A percentile compares a stretch with the other conserved stretches of the same genome.
phyloP scores from a whole-genome alignment of 352 stramenopile species.

The Phytophthora cactorum region DNA sequence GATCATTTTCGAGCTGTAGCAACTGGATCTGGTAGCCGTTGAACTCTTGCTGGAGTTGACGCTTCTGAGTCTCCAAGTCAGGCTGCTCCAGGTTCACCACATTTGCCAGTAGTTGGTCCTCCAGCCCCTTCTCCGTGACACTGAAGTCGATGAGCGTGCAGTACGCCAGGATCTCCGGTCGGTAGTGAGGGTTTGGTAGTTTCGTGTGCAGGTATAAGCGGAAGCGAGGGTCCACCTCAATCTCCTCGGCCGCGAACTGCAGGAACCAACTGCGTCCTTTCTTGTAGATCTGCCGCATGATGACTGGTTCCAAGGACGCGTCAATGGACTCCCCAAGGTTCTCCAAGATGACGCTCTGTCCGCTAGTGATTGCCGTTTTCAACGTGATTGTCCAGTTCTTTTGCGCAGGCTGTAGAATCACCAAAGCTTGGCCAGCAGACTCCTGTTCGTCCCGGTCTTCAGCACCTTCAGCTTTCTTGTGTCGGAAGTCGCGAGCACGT shows the following conservation, averaged over 20 bases:
- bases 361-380: constrained; percentile 74
- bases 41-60: constrained; percentile 89
- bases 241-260: constrained; percentile 87
- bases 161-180: constrained; percentile 91
- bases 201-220: constrained; percentile 92
- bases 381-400: constrained; percentile 82
- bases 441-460: constrained; percentile 7
- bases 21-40: constrained; percentile 95
- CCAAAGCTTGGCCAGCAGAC: constrained; percentile 35
- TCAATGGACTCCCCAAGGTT: constrained; percentile 91
- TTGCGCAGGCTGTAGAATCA: constrained; percentile 78
- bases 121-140: constrained; percentile 90
- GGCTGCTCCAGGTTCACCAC: constrained; percentile 93
- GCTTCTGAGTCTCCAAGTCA: constrained; percentile 88
- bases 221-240: constrained; percentile 91
- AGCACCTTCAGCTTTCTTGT: constrained; percentile 13
- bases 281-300: constrained; percentile 88
- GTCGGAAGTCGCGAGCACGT: constrained; percentile 57
- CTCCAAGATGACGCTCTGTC: constrained; percentile 91
- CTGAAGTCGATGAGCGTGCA: constrained; percentile 96
- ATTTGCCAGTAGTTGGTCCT: constrained; percentile 90
- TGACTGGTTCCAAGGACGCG: constrained; percentile 85
- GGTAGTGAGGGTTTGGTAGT: constrained; percentile 93
- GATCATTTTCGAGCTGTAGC: constrained; percentile 87
- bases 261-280: constrained; percentile 92